These are phyloP conservation scores for Tetrapisispora taiwanensis DNA, from an alignment of 805 yeast genomes.

Conservation along the genomic window DNA sequence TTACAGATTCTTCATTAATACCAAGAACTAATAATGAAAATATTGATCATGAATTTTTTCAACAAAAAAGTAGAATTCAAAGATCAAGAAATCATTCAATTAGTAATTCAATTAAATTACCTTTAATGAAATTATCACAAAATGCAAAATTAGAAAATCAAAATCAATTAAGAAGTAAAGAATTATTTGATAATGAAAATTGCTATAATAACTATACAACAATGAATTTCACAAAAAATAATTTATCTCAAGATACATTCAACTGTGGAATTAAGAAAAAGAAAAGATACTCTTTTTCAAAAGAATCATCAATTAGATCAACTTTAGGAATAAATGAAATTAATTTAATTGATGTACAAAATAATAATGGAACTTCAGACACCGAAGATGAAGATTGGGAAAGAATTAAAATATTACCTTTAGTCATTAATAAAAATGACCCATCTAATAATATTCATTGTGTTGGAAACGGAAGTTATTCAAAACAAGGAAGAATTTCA, in stretches of 20 bases:
- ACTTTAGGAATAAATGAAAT: conserved; percentile 28
- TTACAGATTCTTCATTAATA: neutral
- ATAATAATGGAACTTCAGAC: conserved; percentile 34
- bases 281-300: conserved; percentile 30
- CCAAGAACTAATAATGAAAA: conserved; percentile 1
- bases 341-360: conserved; percentile 28
- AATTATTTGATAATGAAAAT: neutral
- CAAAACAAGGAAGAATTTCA: neutral
- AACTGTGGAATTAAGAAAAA: conserved; percentile 6
- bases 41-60: neutral
- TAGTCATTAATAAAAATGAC: conserved; percentile 39
- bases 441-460: conserved; percentile 7
- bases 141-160: neutral
- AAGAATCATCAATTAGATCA: conserved; percentile 24
- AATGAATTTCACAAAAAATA: conserved; percentile 6
- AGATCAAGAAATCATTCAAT: neutral
- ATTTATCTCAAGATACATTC: neutral
- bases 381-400: conserved; percentile 99
- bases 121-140: neutral
- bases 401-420: conserved; percentile 55
- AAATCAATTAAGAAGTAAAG: neutral
- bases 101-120: neutral
- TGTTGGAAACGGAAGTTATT: conserved; percentile 3
- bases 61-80: neutral
- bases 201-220: neutral